These are phyloP conservation scores for Casuarina equisetifolia DNA, from an alignment of 306 rosid species.

Conservation along the genomic window DNA sequence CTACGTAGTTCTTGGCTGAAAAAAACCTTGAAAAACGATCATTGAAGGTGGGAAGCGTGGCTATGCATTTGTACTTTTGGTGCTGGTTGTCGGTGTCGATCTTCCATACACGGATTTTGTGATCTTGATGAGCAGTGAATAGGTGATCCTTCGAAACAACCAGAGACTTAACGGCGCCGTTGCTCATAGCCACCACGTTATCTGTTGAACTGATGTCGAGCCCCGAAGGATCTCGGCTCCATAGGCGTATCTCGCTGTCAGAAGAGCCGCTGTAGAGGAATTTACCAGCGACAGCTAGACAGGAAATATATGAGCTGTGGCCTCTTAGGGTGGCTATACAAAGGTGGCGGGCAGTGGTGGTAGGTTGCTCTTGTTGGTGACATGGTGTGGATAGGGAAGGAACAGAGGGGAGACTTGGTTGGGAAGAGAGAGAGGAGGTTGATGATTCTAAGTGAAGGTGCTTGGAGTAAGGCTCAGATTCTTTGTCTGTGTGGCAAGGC, in stretches of 20 bases:
- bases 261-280: conserved; percentile 51
- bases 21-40: conserved; percentile 46
- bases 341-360: conserved; percentile 26
- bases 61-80: conserved; percentile 35
- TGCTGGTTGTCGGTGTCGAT: conserved; percentile 16
- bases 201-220: conserved; percentile 7
- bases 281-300: conserved; percentile 47
- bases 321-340: conserved; percentile 40
- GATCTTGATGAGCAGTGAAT: conserved; percentile 69
- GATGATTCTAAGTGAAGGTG: conserved; percentile 48
- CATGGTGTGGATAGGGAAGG: conserved; percentile 49
- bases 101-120: conserved; percentile 70
- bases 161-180: conserved; percentile 45
- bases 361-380: neutral
- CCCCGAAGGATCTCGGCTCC: conserved; percentile 22
- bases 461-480: conserved; percentile 17
- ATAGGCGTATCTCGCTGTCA: conserved; percentile 35
- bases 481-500: conserved; percentile 33
- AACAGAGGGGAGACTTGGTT: conserved; percentile 71
- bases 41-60: conserved; percentile 56
- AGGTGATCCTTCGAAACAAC: conserved; percentile 34
- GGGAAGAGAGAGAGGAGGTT: conserved; percentile 56
- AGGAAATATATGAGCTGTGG: conserved; percentile 47
- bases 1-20: conserved; percentile 47
- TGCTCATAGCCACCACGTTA: conserved; percentile 18